These are phyloP conservation scores for Favolaschia claudopus DNA, from an alignment of 768 basidiomycete genomes.

Conservation along the genomic window DNA sequence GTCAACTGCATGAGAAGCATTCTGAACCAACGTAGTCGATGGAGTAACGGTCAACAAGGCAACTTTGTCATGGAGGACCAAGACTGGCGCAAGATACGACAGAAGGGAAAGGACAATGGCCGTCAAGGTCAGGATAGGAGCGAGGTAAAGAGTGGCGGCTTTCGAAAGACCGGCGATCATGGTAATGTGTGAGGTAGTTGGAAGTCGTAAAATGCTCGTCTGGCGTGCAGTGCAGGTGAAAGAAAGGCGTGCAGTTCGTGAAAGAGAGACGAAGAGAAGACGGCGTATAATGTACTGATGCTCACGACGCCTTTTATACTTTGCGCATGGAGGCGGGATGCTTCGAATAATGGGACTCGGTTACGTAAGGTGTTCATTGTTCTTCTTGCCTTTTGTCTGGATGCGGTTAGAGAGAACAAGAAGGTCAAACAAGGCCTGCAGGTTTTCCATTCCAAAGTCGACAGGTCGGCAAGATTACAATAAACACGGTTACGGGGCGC, in stretches of 20 bases:
- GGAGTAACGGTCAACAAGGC: constrained; percentile 71
- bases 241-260: constrained; percentile 6
- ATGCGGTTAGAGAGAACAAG: constrained; percentile 23
- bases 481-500: constrained; percentile 25
- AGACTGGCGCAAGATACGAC: constrained; percentile 70
- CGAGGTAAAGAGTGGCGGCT: constrained; percentile 70
- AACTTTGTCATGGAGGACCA: constrained; percentile 67
- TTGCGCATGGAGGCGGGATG: constrained; percentile 10
- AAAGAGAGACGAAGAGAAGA: constrained; percentile 24
- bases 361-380: constrained; percentile 12
- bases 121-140: constrained; percentile 70
- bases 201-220: constrained; percentile 34
- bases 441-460: constrained; percentile 12
- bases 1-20: constrained; percentile 52
- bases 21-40: constrained; percentile 47
- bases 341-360: background rate
- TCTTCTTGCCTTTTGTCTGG: background rate
- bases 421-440: constrained; percentile 12
- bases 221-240: constrained; percentile 30
- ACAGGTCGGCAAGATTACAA: background rate
- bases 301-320: constrained; percentile 1
- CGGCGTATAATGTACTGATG: background rate
- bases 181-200: constrained; percentile 28
- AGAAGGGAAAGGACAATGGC: constrained; percentile 72
- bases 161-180: constrained; percentile 81